Percentiles rank a stretch among this genome's conserved stretches.
Evolutionary conservation across 371 early-diverging fungal species (phyloP).

Genomic region (Nematocida sp.): DNA sequence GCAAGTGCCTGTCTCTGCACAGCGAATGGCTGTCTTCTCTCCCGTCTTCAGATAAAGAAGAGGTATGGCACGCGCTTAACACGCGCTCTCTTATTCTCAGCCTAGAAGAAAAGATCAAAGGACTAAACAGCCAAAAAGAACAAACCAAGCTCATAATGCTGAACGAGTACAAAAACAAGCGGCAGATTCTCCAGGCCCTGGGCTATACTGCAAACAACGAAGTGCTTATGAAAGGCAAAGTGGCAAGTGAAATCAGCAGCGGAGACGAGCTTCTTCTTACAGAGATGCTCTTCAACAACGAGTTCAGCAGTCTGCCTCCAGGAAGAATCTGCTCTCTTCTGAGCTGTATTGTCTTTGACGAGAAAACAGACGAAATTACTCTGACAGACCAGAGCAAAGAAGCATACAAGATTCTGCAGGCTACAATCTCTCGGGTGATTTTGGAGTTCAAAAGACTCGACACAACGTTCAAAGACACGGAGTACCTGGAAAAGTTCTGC

Average conservation of each 20-base stretch:
- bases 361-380: slow-evolving; percentile 64
- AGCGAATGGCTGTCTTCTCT: too few species aligned
- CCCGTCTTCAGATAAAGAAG: too few species aligned
- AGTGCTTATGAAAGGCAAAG: slow-evolving; percentile 82
- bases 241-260: slow-evolving; percentile 94
- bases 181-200: slow-evolving; percentile 60
- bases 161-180: slow-evolving; percentile 65
- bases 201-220: slow-evolving; percentile 58
- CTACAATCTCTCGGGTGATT: slow-evolving; percentile 76
- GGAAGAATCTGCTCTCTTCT: slow-evolving; percentile 81
- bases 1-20: too few species aligned
- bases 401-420: slow-evolving; percentile 74
- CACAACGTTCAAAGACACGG: slow-evolving; percentile 69
- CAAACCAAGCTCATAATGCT: slow-evolving; percentile 60
- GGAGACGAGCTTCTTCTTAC: slow-evolving; percentile 93
- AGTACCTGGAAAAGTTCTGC: slow-evolving; percentile 65
- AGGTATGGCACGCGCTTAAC: too few species aligned
- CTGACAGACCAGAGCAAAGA: slow-evolving; percentile 65
- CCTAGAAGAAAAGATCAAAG: slow-evolving; percentile 49
- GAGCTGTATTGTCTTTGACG: slow-evolving; percentile 84
- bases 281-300: slow-evolving; percentile 95
- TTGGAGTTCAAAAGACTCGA: slow-evolving; percentile 78
- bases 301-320: slow-evolving; percentile 80
- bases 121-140: slow-evolving; percentile 45
- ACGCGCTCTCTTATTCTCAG: too few species aligned